These are phyloP conservation scores for Sherardia arvensis DNA, from an alignment of 257 asterid species.

Conservation along the genomic window DNA sequence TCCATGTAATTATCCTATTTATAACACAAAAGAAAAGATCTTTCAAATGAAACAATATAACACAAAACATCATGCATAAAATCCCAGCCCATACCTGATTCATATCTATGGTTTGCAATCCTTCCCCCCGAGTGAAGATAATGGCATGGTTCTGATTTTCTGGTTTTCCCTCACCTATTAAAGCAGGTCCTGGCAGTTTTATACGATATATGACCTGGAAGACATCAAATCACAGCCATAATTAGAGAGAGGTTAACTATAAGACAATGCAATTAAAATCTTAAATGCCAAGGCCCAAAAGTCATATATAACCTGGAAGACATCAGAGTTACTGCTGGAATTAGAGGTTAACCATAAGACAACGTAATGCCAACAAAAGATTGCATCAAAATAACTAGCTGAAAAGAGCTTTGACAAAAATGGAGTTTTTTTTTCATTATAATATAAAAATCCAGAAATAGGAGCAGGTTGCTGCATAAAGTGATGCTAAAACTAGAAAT, in stretches of 20 bases:
- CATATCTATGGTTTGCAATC: conserved; percentile 97
- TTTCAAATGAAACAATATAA: not conserved
- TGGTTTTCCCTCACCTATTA: conserved; percentile 95
- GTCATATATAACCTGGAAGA: conserved; percentile 53
- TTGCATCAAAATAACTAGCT: not conserved
- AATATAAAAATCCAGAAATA: not conserved
- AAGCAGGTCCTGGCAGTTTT: conserved; percentile 85
- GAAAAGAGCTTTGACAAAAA: conserved; percentile 7
- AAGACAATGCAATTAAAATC: not conserved
- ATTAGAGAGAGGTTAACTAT: not conserved
- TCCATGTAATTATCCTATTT: conserved; percentile 91
- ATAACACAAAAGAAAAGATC: conserved; percentile 11
- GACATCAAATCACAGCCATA: not conserved
- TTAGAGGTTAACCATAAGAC: not conserved
- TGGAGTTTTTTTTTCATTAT: not conserved
- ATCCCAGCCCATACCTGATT: conserved; percentile 52
- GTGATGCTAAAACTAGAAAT: not conserved
- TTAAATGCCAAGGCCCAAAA: not conserved
- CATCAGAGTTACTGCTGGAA: not conserved
- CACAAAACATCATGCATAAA: not conserved
- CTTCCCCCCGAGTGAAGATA: conserved; percentile 96
- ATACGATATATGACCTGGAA: conserved; percentile 77
- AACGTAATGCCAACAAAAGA: not conserved
- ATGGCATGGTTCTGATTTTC: conserved; percentile 97
- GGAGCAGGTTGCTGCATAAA: not conserved